A percentile compares a stretch with the other conserved stretches of the same genome.
Conservation (phyloP, 441 rosid species). For the Erodium chrysanthum region DNA sequence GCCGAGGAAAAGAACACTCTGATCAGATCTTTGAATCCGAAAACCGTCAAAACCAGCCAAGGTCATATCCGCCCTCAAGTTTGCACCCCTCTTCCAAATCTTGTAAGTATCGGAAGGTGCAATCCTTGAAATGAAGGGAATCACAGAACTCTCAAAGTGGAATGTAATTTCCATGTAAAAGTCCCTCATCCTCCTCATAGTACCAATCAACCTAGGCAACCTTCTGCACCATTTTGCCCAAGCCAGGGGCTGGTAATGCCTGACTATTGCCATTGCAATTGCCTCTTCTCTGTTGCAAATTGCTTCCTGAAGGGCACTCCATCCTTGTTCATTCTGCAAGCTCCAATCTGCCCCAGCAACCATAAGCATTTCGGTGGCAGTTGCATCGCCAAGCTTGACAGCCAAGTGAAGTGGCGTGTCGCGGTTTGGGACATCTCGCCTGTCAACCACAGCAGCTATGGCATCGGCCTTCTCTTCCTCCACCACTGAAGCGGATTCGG, state of each 20-base stretch:
- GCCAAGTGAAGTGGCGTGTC: constrained; percentile 97
- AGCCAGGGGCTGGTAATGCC: constrained; percentile 84
- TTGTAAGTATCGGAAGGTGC: constrained; percentile 94
- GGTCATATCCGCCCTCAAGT: constrained; percentile 92
- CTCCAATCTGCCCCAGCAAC: constrained; percentile 94
- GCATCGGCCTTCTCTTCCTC: constrained; percentile 86
- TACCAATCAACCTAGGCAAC: constrained; percentile 71
- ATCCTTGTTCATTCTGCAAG: constrained; percentile 83
- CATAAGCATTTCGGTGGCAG: constrained; percentile 81
- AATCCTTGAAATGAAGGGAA: constrained; percentile 84
- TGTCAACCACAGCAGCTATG: constrained; percentile 57
- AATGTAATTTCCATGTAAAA: constrained; percentile 92
- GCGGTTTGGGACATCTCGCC: constrained; percentile 78
- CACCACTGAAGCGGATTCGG: constrained; percentile 56
- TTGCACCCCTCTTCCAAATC: constrained; percentile 87
- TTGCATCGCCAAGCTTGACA: constrained; percentile 66
- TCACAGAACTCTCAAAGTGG: constrained; percentile 88
- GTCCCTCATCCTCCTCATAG: constrained; percentile 83
- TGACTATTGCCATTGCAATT: constrained; percentile 66
- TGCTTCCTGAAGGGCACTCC: constrained; percentile 97
- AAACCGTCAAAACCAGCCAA: constrained; percentile 94
- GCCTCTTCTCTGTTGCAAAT: constrained; percentile 69
- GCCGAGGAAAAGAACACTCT: constrained; percentile 83
- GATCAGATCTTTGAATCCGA: constrained; percentile 82
- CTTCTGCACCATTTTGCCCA: constrained; percentile 98